Conservation (phyloP, 2,329 filamentous ascomycete genomes). For the Colletotrichum sp. region DNA sequence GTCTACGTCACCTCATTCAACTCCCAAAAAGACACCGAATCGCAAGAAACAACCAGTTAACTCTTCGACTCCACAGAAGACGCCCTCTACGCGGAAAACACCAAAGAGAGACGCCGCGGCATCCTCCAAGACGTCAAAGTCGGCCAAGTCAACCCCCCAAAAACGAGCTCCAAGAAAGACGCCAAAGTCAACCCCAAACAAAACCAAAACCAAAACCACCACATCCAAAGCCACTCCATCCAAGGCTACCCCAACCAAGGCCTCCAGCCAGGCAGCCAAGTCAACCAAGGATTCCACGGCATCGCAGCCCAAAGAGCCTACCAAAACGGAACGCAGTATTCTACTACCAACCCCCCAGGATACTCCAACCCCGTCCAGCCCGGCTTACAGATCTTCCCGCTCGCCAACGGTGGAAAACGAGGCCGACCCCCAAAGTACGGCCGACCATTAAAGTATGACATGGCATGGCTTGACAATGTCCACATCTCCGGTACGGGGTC, state of each 20-base stretch:
- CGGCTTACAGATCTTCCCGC: not conserved
- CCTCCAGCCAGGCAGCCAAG: not conserved
- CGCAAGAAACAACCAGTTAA: constrained; percentile 19
- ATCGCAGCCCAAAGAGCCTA: not conserved
- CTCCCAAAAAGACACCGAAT: not conserved
- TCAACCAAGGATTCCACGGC: not conserved
- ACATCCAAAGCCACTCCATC: not conserved
- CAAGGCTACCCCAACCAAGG: not conserved
- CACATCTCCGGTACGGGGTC: not conserved
- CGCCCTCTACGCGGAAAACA: not conserved
- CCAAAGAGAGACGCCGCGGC: not conserved
- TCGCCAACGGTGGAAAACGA: not conserved
- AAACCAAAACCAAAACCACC: not conserved
- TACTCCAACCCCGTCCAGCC: not conserved
- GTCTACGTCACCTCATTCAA: constrained; percentile 4
- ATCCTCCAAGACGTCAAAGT: not conserved
- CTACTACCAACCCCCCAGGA: not conserved
- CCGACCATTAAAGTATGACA: not conserved
- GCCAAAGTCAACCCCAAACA: not conserved
- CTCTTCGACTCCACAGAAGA: constrained; percentile 12
- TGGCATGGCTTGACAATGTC: constrained; percentile 6
- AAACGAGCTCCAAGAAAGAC: not conserved
- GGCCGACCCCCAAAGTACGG: not conserved
- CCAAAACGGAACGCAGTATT: not conserved
- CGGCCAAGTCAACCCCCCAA: not conserved